Percentiles rank a stretch among this genome's conserved stretches.
phyloP scores from a whole-genome alignment of 2,329 filamentous ascomycete species.

The Rutstroemia sp. region DNA sequence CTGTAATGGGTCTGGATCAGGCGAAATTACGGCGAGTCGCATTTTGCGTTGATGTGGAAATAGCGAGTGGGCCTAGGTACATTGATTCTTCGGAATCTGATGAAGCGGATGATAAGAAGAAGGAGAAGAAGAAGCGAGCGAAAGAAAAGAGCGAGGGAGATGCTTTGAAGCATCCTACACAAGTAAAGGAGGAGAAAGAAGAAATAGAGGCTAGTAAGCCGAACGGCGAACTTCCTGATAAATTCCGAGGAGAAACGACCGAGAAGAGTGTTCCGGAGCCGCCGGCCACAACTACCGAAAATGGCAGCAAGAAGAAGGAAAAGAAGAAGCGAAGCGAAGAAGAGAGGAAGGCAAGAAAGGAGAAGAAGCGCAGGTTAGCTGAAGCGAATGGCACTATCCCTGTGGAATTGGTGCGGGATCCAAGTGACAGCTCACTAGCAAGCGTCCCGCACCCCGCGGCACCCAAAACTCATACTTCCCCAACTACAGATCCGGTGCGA shows the following conservation, averaged over 20 bases:
- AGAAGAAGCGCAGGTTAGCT: conserved; percentile 76
- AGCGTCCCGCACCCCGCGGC: conserved; percentile 25
- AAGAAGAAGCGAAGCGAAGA: conserved; percentile 95
- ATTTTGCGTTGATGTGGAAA: conserved; percentile 96
- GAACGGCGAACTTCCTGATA: conserved; percentile 34
- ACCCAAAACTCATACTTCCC: conserved; percentile 53
- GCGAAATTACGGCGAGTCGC: conserved; percentile 80
- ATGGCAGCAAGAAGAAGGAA: conserved; percentile 69
- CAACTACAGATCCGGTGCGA: conserved; percentile 83
- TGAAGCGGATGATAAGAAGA: conserved; percentile 39
- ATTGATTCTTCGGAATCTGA: conserved; percentile 54
- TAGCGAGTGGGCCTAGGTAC: conserved; percentile 80
- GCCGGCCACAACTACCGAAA: conserved; percentile 19
- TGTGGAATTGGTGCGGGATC: conserved; percentile 70
- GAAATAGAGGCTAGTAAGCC: conserved; percentile 25
- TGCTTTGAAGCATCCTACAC: conserved; percentile 60
- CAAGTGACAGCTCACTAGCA: conserved; percentile 45
- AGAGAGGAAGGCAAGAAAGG: conserved; percentile 84
- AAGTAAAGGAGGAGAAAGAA: conserved; percentile 51
- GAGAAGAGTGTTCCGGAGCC: conserved; percentile 6
- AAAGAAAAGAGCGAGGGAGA: conserved; percentile 67
- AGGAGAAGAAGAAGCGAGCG: conserved; percentile 57
- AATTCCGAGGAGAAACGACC: conserved; percentile 32
- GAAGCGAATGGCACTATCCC: conserved; percentile 84
- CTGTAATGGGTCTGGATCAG: conserved; percentile 70